phyloP scores from a whole-genome alignment of 1,284 basidiomycete genomes.

The Ganoderma sp. region DNA sequence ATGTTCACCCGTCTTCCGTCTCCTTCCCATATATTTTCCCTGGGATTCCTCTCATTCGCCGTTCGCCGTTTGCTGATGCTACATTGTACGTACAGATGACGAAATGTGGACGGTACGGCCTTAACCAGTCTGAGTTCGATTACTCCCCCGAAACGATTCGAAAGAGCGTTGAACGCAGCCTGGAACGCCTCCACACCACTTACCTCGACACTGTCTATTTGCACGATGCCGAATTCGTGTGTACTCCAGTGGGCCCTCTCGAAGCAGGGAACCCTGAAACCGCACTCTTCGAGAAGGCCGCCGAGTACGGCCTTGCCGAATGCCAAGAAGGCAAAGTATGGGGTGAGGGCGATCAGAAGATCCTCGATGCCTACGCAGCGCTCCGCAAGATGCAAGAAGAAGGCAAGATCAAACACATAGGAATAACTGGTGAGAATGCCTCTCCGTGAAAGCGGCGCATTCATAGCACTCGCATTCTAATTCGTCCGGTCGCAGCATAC shows the following conservation, averaged over 20 bases:
- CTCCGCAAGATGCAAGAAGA: conserved; percentile 79
- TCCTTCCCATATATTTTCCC: neutral
- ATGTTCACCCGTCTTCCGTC: conserved; percentile 29
- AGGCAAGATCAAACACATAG: conserved; percentile 81
- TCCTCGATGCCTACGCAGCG: conserved; percentile 78
- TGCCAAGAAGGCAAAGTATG: conserved; percentile 64
- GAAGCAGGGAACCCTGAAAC: conserved; percentile 59
- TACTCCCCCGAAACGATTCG: conserved; percentile 79
- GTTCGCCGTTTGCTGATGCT: neutral
- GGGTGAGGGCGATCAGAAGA: conserved; percentile 81
- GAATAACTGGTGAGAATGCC: conserved; percentile 72
- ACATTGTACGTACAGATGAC: conserved; percentile 69
- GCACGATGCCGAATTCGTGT: conserved; percentile 93
- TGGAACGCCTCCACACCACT: conserved; percentile 76
- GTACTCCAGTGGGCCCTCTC: conserved; percentile 57
- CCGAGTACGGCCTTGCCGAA: conserved; percentile 64
- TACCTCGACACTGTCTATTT: conserved; percentile 90
- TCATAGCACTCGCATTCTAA: neutral
- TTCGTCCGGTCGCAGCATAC: conserved; percentile 58
- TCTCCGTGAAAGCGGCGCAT: neutral
- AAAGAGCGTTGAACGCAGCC: conserved; percentile 71
- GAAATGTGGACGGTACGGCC: conserved; percentile 92
- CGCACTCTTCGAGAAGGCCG: conserved; percentile 57
- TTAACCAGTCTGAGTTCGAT: conserved; percentile 68
- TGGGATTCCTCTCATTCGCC: neutral